Evolutionary conservation across 2,329 filamentous ascomycete genomes (phyloP), one percentile per base, ranked within the genome.

Genomic region (Beauveria pseudobassiana): DNA sequence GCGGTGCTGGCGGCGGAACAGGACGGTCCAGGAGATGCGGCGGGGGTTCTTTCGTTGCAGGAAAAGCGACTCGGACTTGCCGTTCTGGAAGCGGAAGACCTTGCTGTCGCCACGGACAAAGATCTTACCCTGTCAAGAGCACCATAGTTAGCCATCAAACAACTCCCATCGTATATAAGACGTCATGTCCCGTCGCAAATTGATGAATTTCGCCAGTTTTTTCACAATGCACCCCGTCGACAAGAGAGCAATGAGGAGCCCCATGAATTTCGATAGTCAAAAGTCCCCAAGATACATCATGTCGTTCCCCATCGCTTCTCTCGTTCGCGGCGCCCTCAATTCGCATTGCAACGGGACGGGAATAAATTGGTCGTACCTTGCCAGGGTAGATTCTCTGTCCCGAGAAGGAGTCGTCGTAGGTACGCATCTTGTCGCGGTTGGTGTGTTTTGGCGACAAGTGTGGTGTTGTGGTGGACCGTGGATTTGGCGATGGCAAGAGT

Each of bases 21-120:
- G 90, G 74, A 93, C 88, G 71, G 95, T 99, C 95, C 95, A 99
- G 72, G 93, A 88, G 81, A 99, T 98, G 79, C 93, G 92, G 81
- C 95, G 93, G 79, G 95, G 95, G 88, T 99, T 99, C 91, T 99
- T 99, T 87, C 95, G 93, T 87, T 99, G 95, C 73, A 98, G 91
- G 88, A 99, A 99, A 72, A 99, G 91, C 71, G 92, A 96, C 85
- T 99, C 95, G 82, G 91, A 93, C 86, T 99, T 99, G 85, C 95
- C 92, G 83, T 96, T 97, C 83, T 96, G 92, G 90, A 99, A 99
- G 78, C 95, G 93, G 90, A 99, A 99, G 86, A 98, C 88, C 87
- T 98, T 99, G 92, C 90, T 96, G 87, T 99, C 95, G 78, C 93
- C 93, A 82, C 95, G 92, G 87, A 99, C 85, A 85, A 93, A 99